phyloP scores from a whole-genome alignment of 2,329 filamentous ascomycete species.

The Sclerotinia glacialis region DNA sequence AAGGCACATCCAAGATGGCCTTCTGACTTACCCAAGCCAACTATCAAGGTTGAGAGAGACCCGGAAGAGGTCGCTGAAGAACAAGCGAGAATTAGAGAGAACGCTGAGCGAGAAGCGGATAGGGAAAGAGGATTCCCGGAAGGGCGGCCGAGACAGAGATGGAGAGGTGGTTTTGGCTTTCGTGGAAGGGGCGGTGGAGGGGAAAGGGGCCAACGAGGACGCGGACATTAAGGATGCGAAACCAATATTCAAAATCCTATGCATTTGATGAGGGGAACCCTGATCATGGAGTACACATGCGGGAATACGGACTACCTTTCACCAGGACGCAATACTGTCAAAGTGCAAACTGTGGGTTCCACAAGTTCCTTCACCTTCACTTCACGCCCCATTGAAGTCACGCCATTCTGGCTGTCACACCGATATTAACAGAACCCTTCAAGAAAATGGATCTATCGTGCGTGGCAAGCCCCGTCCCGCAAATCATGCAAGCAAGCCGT shows the following conservation, averaged over 20 bases:
- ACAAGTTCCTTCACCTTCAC: not conserved
- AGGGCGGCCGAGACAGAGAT: slow-evolving; percentile 34
- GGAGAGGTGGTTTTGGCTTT: slow-evolving; percentile 29
- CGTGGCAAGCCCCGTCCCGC: slow-evolving; percentile 1
- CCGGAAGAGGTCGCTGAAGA: slow-evolving; percentile 55
- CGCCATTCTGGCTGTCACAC: not conserved
- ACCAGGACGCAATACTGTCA: not conserved
- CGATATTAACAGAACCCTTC: not conserved
- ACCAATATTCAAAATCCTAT: not conserved
- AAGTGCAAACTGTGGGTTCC: not conserved
- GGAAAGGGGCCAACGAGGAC: slow-evolving; percentile 22
- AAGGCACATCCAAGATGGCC: slow-evolving; percentile 79
- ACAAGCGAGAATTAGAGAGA: slow-evolving; percentile 54
- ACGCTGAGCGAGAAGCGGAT: slow-evolving; percentile 52
- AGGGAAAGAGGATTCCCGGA: slow-evolving; percentile 36
- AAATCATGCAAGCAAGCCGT: slow-evolving; percentile 2
- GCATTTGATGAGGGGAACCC: slow-evolving; percentile 12
- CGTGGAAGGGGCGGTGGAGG: slow-evolving; percentile 34
- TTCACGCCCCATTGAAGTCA: not conserved
- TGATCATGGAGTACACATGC: not conserved
- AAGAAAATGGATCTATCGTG: not conserved
- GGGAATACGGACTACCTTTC: not conserved
- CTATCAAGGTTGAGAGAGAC: slow-evolving; percentile 63
- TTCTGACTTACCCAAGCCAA: slow-evolving; percentile 69
- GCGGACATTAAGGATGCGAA: slow-evolving; percentile 22